Percentiles rank a stretch among this genome's conserved stretches.
phyloP scores from a whole-genome alignment of 1,284 basidiomycete species.

The Cryptococcus sp. region DNA sequence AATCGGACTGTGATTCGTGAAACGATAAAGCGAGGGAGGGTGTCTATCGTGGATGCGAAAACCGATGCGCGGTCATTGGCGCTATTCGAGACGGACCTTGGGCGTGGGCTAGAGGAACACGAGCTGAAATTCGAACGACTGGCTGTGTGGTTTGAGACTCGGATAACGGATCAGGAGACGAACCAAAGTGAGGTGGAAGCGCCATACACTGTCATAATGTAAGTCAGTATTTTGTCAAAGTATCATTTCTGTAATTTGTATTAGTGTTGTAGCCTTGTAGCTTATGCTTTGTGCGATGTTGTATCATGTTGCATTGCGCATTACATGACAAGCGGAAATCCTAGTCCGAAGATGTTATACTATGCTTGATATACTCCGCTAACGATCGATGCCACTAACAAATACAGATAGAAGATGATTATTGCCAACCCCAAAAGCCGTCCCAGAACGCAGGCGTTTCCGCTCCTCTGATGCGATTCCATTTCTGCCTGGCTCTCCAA shows the following conservation, averaged over 20 bases:
- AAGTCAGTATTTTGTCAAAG: too few species aligned
- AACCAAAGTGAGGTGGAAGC: too few species aligned
- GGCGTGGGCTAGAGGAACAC: too few species aligned
- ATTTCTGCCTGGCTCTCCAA: slow-evolving; percentile 40
- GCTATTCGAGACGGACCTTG: too few species aligned
- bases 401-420: not conserved
- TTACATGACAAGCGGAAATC: not conserved
- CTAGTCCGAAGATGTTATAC: not conserved
- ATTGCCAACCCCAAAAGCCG: slow-evolving; percentile 47
- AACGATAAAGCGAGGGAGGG: too few species aligned
- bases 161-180: too few species aligned
- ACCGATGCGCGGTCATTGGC: too few species aligned
- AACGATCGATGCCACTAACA: not conserved
- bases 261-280: not conserved
- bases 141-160: too few species aligned
- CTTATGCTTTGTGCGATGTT: not conserved
- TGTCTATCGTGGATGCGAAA: too few species aligned
- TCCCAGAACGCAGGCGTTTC: slow-evolving; percentile 39
- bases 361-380: slow-evolving; percentile 3
- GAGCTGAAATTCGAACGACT: too few species aligned
- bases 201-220: too few species aligned
- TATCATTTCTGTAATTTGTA: not conserved
- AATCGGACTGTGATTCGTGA: too few species aligned
- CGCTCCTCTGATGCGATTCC: slow-evolving; percentile 28
- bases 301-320: not conserved